These are phyloP conservation scores for Echria macrotheca DNA, from an alignment of 495 filamentous ascomycete genomes.

Conservation along the genomic window DNA sequence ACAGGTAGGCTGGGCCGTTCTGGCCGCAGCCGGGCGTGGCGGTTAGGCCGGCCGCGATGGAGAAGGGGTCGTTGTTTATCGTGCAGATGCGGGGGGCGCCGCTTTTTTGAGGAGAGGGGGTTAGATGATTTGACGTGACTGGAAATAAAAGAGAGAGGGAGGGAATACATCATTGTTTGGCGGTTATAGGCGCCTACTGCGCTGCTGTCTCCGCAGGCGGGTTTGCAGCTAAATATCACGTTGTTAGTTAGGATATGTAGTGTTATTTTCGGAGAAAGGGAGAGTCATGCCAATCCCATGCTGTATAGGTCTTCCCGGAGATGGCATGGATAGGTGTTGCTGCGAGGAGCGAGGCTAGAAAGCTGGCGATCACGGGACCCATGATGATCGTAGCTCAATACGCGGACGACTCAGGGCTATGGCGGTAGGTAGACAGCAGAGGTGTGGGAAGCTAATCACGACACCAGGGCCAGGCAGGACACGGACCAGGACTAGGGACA, in stretches of 20 bases:
- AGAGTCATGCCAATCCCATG: conserved; percentile 10
- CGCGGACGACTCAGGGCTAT: too few relatives aligned
- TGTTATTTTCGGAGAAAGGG: background rate
- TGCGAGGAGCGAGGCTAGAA: too few relatives aligned
- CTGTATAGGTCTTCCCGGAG: conserved; percentile 10
- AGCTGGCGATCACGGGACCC: too few relatives aligned
- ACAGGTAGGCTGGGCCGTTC: conserved; percentile 7
- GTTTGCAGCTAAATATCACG: conserved; percentile 8
- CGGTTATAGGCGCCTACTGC: too few relatives aligned
- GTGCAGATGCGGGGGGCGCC: conserved; percentile 11
- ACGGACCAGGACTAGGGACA: too few relatives aligned
- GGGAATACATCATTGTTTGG: conserved; percentile 9
- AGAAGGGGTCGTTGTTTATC: conserved; percentile 13
- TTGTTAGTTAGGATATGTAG: background rate
- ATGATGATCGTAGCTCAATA: too few relatives aligned
- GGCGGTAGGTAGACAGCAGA: too few relatives aligned
- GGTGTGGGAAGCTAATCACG: too few relatives aligned
- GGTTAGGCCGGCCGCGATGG: conserved; percentile 7
- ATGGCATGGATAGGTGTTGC: background rate
- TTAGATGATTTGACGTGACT: background rate
- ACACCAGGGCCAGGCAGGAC: too few relatives aligned
- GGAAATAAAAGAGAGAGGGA: too few relatives aligned
- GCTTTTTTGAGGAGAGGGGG: background rate
- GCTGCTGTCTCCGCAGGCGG: conserved; percentile 9
- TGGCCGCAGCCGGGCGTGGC: conserved; percentile 6